These are phyloP conservation scores for Golovinomyces cichoracearum DNA, from an alignment of 2,329 filamentous ascomycete genomes.

Conservation along the genomic window DNA sequence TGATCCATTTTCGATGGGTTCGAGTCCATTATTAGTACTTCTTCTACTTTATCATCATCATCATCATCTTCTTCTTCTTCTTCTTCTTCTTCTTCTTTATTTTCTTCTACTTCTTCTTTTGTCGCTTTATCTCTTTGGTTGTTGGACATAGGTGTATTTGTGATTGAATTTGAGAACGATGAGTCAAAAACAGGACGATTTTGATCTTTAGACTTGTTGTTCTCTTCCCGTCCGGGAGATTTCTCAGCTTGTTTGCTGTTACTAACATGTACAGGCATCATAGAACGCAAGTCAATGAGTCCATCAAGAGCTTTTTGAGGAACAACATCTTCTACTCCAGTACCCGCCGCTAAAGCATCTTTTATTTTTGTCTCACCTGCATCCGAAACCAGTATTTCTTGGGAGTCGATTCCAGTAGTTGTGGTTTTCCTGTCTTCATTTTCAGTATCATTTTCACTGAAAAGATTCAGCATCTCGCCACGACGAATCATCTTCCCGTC, in stretches of 20 bases:
- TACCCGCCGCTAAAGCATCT: constrained; percentile 4
- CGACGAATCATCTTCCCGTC: constrained; percentile 13
- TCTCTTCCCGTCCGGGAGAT: neutral
- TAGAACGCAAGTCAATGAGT: too few species aligned
- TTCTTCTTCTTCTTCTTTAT: neutral
- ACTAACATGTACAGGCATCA: too few species aligned
- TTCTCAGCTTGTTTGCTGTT: neutral
- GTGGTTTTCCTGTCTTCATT: constrained; percentile 5
- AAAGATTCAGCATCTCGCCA: constrained; percentile 14
- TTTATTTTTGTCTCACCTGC: neutral
- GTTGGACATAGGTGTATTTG: neutral
- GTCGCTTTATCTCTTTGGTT: neutral
- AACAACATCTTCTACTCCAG: constrained; percentile 11
- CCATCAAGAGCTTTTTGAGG: constrained; percentile 8
- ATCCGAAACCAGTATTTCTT: neutral
- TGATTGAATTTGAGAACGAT: neutral
- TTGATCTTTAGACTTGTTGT: neutral
- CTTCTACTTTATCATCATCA: neutral
- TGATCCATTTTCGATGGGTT: neutral
- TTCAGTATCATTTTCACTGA: constrained; percentile 9
- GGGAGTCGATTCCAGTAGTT: neutral
- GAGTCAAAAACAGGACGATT: neutral
- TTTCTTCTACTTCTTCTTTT: neutral
- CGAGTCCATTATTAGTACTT: neutral
- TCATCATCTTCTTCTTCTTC: neutral